Conservation (phyloP, 352 stramenopile genomes). For the Globisporangium emineosum region DNA sequence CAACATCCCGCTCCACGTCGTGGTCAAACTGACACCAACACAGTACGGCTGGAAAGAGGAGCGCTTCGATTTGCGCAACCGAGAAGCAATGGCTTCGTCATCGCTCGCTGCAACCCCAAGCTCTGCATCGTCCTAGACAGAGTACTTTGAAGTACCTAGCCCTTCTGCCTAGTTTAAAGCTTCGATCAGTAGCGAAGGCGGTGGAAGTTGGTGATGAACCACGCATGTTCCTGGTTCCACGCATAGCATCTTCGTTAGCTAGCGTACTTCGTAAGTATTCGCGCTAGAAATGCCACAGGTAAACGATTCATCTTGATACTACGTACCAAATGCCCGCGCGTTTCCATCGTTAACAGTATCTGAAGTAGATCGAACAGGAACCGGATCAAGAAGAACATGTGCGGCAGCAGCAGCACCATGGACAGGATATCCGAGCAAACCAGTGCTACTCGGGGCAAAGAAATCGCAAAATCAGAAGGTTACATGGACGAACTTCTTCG, state of each 20-base stretch:
- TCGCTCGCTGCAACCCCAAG: background rate
- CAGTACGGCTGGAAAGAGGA: slow-evolving; percentile 50
- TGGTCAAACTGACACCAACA: slow-evolving; percentile 45
- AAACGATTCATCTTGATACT: background rate
- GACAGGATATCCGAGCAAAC: slow-evolving; percentile 34
- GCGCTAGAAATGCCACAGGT: background rate
- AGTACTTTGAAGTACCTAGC: too few species aligned
- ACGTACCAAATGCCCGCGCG: slow-evolving; percentile 45
- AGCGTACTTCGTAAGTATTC: background rate
- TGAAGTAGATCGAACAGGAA: slow-evolving; percentile 54
- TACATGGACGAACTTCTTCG: background rate
- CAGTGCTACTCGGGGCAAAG: slow-evolving; percentile 19
- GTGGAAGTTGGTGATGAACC: slow-evolving; percentile 69
- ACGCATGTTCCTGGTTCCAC: slow-evolving; percentile 36
- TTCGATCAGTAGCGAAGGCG: slow-evolving; percentile 33
- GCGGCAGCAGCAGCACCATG: slow-evolving; percentile 44
- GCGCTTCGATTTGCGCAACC: slow-evolving; percentile 32
- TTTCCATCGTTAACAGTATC: slow-evolving; percentile 34
- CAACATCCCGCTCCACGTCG: slow-evolving; percentile 38
- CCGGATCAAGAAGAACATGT: slow-evolving; percentile 56
- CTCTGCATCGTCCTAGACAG: background rate
- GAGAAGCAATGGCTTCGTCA: background rate
- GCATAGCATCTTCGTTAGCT: background rate
- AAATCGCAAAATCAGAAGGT: background rate
- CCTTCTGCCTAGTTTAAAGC: slow-evolving; percentile 5